Conservation (phyloP, 2,329 filamentous ascomycete species). For the Graphilbum fragrans region DNA sequence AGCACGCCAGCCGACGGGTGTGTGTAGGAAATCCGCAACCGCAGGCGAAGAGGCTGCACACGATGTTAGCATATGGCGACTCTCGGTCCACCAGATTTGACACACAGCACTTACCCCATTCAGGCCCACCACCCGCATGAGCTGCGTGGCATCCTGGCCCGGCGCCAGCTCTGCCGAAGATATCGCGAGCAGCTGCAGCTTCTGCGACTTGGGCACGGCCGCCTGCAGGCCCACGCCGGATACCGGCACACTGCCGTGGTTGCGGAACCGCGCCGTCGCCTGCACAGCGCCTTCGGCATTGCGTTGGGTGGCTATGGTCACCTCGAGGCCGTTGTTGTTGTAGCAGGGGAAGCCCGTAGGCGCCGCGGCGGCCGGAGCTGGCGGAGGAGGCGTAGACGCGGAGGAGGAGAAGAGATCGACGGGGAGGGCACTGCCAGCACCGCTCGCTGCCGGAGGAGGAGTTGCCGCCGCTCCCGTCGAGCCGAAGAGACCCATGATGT, state of each 20-base stretch:
- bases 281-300: conserved; percentile 70
- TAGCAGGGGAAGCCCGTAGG: conserved; percentile 59
- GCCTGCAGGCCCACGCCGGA: conserved; percentile 77
- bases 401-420: conserved; percentile 36
- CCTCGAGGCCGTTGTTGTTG: conserved; percentile 69
- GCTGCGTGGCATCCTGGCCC: conserved; percentile 75
- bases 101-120: conserved; percentile 65
- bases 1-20: conserved; percentile 59
- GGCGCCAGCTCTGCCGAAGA: conserved; percentile 65
- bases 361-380: conserved; percentile 19
- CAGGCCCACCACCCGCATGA: conserved; percentile 75
- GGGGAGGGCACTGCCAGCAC: conserved; percentile 12
- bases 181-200: conserved; percentile 82
- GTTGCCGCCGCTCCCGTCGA: conserved; percentile 17
- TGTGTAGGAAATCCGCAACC: conserved; percentile 72
- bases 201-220: conserved; percentile 92
- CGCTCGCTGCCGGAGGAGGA: conserved; percentile 25
- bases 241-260: conserved; percentile 55
- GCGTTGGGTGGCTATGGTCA: conserved; percentile 75
- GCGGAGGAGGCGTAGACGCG: conserved; percentile 31
- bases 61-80: conserved; percentile 2
- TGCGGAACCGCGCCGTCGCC: conserved; percentile 73
- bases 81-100: conserved; percentile 2
- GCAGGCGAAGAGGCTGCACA: conserved; percentile 64
- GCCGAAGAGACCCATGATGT: conserved; percentile 86